Conservation (phyloP, 1,139 yeast species). For the Taphrina betulina region DNA sequence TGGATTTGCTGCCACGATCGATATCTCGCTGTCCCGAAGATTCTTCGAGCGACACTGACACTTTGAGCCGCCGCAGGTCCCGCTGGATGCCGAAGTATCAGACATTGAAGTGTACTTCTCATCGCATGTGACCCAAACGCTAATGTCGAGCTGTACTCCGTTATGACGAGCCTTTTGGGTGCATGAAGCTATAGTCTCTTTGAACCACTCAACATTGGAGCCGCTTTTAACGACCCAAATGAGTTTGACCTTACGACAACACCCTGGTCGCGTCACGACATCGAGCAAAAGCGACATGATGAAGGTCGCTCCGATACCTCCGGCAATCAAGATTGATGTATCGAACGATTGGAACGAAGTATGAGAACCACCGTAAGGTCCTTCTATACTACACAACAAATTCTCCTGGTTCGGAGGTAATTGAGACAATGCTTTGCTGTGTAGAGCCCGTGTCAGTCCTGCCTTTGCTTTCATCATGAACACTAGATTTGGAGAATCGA, state of each 20-base stretch:
- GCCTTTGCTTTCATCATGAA: slow-evolving; percentile 36
- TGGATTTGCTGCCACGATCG: neutral
- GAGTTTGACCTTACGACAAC: slow-evolving; percentile 30
- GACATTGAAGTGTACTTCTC: neutral
- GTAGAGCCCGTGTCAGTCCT: slow-evolving; percentile 37
- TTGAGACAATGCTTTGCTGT: neutral
- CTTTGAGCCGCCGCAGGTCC: no score
- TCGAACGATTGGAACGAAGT: slow-evolving; percentile 35
- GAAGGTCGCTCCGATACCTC: slow-evolving; percentile 38
- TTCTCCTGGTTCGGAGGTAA: neutral
- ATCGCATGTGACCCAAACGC: slow-evolving; percentile 20
- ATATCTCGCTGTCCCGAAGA: neutral
- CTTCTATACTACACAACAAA: slow-evolving; percentile 38
- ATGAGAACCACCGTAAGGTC: slow-evolving; percentile 39
- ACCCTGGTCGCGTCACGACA: slow-evolving; percentile 15
- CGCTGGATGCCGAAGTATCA: no score
- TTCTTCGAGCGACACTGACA: neutral
- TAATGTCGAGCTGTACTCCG: neutral
- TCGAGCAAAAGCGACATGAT: slow-evolving; percentile 34
- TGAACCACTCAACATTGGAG: slow-evolving; percentile 28
- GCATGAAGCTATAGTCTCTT: slow-evolving; percentile 10
- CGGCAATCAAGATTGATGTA: slow-evolving; percentile 37
- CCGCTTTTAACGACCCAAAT: slow-evolving; percentile 36
- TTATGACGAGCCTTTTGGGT: neutral
- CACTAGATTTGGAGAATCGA: slow-evolving; percentile 27